Base-by-base conservation (phyloP, 176 grass and related monocot genomes). In the Stipa capillata region DNA sequence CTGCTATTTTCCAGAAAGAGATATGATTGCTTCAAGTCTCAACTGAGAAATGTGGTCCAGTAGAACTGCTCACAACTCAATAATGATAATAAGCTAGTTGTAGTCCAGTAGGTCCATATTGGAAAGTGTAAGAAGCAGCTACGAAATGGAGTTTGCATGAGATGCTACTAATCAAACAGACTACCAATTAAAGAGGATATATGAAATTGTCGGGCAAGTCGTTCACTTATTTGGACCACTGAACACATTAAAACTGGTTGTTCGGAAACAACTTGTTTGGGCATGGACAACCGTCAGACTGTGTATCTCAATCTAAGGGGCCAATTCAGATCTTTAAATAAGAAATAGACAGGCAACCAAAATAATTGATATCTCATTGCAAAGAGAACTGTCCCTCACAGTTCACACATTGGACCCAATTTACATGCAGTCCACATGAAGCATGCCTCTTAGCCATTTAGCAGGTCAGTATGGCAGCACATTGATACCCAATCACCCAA, bases 201-300 rank as follows among this genome's bases (percentile, higher is more conserved):
- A 25, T 69, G 74, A 88, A 58, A 48, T 58, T 79, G 35, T 71
- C 12, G 48, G 28, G 20, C 66, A 66, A 88, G 3, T 72, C 72
- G 36, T 74, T 41, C 34, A 57, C 43, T 33, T 77, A 1, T 66
- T 43, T 67, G 62, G 32, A 60, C 31, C 34, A 37, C 7, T 29
- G 4, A 65, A 27, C 33, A 18, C 32, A 40, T 74, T 70, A 20
- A 75, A 75, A 69, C 39, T 42, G 41, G 31, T 45, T 11, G 17
- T 31, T 76, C 40, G 40, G 6, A 16, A 25, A 59, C 32, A 82
- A 51, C 28, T 8, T 18, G 25, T 25, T 23, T 72, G 70, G 77
- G 34, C 61, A 59, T 24, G 29, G 15, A 57, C 6, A 45, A 43
- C 5, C 40, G 51, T 42, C 52, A 15, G 52, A 18, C 35, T 41